A percentile compares a stretch with the other conserved stretches of the same genome.
phyloP scores from a whole-genome alignment of 768 basidiomycete genomes.

The Rhizopogon vinicolor region DNA sequence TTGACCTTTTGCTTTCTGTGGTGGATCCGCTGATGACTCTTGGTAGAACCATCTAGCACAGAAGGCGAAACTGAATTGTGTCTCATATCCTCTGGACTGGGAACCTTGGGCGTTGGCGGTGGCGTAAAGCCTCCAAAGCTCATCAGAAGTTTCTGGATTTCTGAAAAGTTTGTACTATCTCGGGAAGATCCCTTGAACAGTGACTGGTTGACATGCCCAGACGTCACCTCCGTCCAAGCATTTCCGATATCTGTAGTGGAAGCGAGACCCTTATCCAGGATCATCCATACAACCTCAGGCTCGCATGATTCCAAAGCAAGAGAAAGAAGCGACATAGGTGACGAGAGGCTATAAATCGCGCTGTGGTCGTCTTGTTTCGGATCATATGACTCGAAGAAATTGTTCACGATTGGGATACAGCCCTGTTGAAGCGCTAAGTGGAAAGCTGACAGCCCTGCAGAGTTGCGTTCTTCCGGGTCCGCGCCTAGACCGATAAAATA shows the following conservation, averaged over 20 bases:
- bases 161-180: constrained; percentile 35
- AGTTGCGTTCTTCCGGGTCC: constrained; percentile 67
- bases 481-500: constrained; percentile 44
- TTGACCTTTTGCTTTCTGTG: background rate
- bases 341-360: constrained; percentile 41
- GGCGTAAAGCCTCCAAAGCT: constrained; percentile 47
- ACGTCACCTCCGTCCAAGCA: constrained; percentile 46
- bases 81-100: constrained; percentile 6
- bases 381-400: constrained; percentile 60
- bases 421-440: constrained; percentile 58
- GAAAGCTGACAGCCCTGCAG: constrained; percentile 54
- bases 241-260: constrained; percentile 43
- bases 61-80: constrained; percentile 1
- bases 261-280: constrained; percentile 57
- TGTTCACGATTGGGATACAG: constrained; percentile 45
- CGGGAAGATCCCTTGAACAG: constrained; percentile 19
- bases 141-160: constrained; percentile 50
- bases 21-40: constrained; percentile 7
- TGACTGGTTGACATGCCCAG: constrained; percentile 25
- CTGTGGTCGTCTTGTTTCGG: constrained; percentile 48
- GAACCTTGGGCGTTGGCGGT: constrained; percentile 29
- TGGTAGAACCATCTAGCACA: background rate
- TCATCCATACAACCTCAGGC: constrained; percentile 60
- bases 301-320: constrained; percentile 57
- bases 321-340: constrained; percentile 42